These are phyloP conservation scores for Nicotiana sylvestris DNA, from an alignment of 257 asterid species.

Conservation along the genomic window DNA sequence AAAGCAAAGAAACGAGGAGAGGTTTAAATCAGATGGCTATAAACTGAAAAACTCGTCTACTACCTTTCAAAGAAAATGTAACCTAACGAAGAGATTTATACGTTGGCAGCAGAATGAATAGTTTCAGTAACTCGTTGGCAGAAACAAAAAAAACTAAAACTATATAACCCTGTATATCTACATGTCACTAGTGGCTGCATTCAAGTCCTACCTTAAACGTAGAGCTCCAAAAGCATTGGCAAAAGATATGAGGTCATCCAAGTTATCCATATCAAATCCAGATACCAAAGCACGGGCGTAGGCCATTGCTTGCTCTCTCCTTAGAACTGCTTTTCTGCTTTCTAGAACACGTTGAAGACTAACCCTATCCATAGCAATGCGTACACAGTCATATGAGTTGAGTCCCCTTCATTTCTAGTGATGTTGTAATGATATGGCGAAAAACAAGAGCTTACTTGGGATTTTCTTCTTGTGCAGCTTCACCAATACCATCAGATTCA, in stretches of 20 bases:
- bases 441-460: conserved; percentile 45
- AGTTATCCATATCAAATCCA: conserved; percentile 57
- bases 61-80: no score
- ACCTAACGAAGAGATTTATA: not conserved
- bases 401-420: not conserved
- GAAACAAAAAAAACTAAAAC: no score
- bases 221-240: conserved; percentile 75
- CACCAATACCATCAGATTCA: conserved; percentile 31
- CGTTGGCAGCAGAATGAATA: not conserved
- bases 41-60: no score
- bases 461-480: conserved; percentile 42
- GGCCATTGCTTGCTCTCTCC: conserved; percentile 91
- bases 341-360: conserved; percentile 70
- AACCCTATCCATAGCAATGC: conserved; percentile 37
- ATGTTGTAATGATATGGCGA: not conserved
- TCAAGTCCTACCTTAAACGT: conserved; percentile 51
- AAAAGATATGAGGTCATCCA: conserved; percentile 63
- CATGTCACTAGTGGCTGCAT: not conserved
- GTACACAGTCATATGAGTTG: not conserved
- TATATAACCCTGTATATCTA: no score
- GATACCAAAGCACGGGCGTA: conserved; percentile 86
- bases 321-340: conserved; percentile 64
- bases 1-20: no score
- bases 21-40: no score
- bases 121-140: no score